Conservation (phyloP, 2,329 filamentous ascomycete species). For the Fusarium avenaceum region DNA sequence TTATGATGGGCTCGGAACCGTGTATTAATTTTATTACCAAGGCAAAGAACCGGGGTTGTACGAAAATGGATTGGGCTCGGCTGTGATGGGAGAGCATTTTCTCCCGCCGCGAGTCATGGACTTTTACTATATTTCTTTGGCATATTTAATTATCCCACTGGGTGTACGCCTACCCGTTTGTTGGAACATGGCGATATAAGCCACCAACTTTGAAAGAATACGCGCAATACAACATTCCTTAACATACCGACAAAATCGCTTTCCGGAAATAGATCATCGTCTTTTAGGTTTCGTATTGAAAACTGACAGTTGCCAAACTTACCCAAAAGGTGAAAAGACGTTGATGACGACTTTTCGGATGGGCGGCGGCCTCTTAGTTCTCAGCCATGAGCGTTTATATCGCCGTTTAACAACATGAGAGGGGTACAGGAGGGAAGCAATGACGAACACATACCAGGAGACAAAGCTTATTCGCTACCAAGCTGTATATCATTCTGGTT, state of each 20-base stretch:
- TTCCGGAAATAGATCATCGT: conserved; percentile 16
- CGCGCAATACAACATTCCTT: conserved; percentile 38
- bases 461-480: neutral
- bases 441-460: neutral
- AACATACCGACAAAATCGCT: conserved; percentile 7
- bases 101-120: conserved; percentile 12
- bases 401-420: neutral
- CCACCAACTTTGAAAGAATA: conserved; percentile 31
- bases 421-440: neutral
- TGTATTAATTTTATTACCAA: conserved; percentile 15
- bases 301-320: neutral
- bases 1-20: neutral
- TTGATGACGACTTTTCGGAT: conserved; percentile 12
- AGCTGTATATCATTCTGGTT: neutral
- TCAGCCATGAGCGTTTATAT: neutral
- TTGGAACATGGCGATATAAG: conserved; percentile 29
- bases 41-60: conserved; percentile 15
- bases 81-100: conserved; percentile 6
- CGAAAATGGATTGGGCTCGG: conserved; percentile 18
- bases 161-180: conserved; percentile 15
- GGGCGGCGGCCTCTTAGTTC: neutral
- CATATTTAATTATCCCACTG: conserved; percentile 5
- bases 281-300: conserved; percentile 3
- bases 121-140: conserved; percentile 14
- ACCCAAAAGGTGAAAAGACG: conserved; percentile 6